These are phyloP conservation scores for Scheffersomyces lignicola DNA, from an alignment of 1,139 yeast species.

Conservation along the genomic window DNA sequence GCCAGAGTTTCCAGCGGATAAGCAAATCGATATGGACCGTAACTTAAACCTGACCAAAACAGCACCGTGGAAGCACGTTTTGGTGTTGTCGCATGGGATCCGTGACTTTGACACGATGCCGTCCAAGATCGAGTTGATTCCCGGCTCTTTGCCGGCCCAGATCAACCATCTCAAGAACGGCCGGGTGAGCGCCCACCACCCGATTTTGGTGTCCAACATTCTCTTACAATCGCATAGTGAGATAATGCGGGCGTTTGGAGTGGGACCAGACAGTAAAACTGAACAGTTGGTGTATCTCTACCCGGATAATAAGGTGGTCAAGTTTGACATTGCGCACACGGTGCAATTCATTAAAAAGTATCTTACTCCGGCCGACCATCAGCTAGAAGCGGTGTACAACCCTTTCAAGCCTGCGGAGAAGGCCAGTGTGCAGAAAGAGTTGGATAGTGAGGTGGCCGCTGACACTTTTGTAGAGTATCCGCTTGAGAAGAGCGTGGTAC, in stretches of 20 bases:
- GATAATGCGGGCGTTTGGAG: constrained; percentile 13
- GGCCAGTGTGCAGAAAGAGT: constrained; percentile 3
- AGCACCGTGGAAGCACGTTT: constrained; percentile 54
- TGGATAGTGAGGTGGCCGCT: constrained; percentile 1
- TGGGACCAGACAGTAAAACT: constrained; percentile 8
- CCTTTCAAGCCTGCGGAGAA: constrained; percentile 24
- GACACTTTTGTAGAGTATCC: constrained; percentile 19
- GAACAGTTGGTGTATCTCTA: constrained; percentile 43
- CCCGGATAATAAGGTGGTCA: constrained; percentile 53
- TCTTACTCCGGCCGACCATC: constrained; percentile 30
- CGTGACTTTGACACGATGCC: constrained; percentile 49
- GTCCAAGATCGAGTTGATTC: constrained; percentile 51
- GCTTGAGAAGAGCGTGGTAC: constrained; percentile 28
- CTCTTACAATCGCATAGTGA: constrained; percentile 16
- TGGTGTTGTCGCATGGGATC: constrained; percentile 47
- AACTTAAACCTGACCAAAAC: constrained; percentile 51
- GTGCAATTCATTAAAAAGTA: constrained; percentile 44
- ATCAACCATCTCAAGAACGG: constrained; percentile 8
- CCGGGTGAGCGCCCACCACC: constrained; percentile 27
- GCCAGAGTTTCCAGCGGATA: constrained; percentile 43
- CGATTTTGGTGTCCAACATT: constrained; percentile 53
- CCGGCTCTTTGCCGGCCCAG: constrained; percentile 27
- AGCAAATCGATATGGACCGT: constrained; percentile 40
- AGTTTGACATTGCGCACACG: constrained; percentile 30
- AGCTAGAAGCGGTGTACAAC: constrained; percentile 23